Base-by-base conservation (phyloP, 1,139 yeast genomes). In the Blastobotrys raffinosifermentans region DNA sequence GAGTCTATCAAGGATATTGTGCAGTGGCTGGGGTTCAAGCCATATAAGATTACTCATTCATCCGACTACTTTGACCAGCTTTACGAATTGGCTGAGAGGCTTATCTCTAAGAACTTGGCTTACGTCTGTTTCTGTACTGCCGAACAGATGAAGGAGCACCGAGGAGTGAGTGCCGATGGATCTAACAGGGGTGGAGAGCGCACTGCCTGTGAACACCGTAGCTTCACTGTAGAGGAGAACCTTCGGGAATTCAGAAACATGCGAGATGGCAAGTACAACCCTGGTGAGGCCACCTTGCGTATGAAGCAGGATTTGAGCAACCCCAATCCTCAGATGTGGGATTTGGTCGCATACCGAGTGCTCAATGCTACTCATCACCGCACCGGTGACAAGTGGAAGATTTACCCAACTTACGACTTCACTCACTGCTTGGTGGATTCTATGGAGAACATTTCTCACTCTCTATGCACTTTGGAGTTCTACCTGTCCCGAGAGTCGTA, bases 251-350 rank as follows among this genome's bases (percentile, higher is more conserved):
- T 93, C 64, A 75, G 96, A 59, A 78, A 73, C 44, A 93, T 93
- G 99, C 77, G 80, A 56, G 86, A 84, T 54, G 98, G 98, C 31
- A 69, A 71, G 48, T 93, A 83, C 64, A 72, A 74, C 49, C 87
- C 87, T 30, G 97, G 97, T 48, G 86, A 85, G 59, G 97, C 95
- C 21, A 86, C 89, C 4, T 71, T 93, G 57, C 80, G 99, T 67
- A 91, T 93, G 98, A 91, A 91, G 62, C 96, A 86, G 70, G 95
- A 91, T 59, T 68, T 91, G 47, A 61, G 64, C n/a, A 83, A 93
- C 26, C 94, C 96, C 48, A 84, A 86, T 50, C 98, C 98, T 15
- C 98, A 91, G 67, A 93, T 93, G 98, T 93, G 99, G 98, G 99
- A 93, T 64, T 74, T 91, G 51, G 94, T 91, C 43, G 98, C 98